Evolutionary conservation across 1,284 basidiomycete genomes (phyloP), one percentile per base, ranked within the genome.

Genomic region (Leccinum fuscescens): DNA sequence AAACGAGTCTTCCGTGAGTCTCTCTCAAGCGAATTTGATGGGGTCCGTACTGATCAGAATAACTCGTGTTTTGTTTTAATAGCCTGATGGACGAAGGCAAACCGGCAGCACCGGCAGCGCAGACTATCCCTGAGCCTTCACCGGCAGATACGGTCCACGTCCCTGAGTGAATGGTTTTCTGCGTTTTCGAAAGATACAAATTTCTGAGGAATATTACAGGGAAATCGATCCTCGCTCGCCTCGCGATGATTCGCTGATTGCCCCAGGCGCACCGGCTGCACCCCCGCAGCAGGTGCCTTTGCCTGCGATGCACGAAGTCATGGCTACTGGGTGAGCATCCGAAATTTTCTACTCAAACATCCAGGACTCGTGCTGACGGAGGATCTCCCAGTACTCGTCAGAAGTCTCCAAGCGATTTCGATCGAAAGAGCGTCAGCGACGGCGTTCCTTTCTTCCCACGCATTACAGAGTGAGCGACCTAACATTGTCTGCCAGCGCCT

Each of bases 221-320:
- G 14, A 55, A 6, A 59, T 74, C 17, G 74, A 76, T 24, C 74
- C 74, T 56, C 74, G 74, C 33, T 75, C 74, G 7, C 74, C 74
- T 4, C 69, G 71, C 12, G 74, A 75, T 14, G 74, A 77, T 3
- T 20, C 56, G 22, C 56, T 73, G 59, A 6, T 74, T 14, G 54
- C 60, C 22, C 62, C 67, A n/a, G 62, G 50, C 48, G 48, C 22
- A 24, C 50, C 50, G 9, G 24, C 24, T 22, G 72, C 66, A 42
- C 70, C 75, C 2, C 59, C 42, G n/a, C 42, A 44, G 24, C 22
- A 67, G 11, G 69, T 77, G 55, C 77, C 79, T 5, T 67, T 79
- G 9, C 78, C 78, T 2, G 64, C 74, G 4, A 67, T 73, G 66
- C 64, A 72, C 22, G 77, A 79, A 56, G 75, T 79, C 27, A 78